Evolutionary conservation across 345 rosid genomes (phyloP).

Genomic region (Tarenaya hassleriana): DNA sequence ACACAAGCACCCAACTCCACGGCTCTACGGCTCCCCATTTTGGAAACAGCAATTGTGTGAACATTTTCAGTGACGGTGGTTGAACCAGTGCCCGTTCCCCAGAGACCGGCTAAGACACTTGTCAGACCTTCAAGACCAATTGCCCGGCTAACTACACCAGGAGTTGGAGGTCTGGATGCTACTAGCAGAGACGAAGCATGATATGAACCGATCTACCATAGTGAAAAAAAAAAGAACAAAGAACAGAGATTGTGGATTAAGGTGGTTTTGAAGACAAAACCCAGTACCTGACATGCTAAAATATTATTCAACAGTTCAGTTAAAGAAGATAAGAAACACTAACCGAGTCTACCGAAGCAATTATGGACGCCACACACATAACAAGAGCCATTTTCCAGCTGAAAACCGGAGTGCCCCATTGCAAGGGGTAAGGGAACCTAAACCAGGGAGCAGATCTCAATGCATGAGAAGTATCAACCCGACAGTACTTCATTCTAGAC

Average conservation of each 20-base stretch:
- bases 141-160: slow-evolving; percentile 84
- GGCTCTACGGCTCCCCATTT: slow-evolving; percentile 97
- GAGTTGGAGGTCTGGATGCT: slow-evolving; percentile 92
- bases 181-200: slow-evolving; percentile 86
- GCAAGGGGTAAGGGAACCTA: slow-evolving; percentile 94
- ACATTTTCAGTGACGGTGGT: slow-evolving; percentile 92
- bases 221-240: background rate
- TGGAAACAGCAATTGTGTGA: slow-evolving; percentile 95
- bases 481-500: slow-evolving; percentile 72
- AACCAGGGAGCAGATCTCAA: slow-evolving; percentile 86
- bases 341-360: slow-evolving; percentile 89
- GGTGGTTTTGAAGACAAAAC: background rate
- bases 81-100: slow-evolving; percentile 98
- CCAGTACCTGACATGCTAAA: background rate
- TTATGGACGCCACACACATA: slow-evolving; percentile 81
- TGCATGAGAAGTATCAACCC: slow-evolving; percentile 86
- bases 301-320: background rate
- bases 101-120: slow-evolving; percentile 91
- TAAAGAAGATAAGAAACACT: slow-evolving; percentile 31
- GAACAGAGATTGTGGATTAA: background rate
- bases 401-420: slow-evolving; percentile 98
- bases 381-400: slow-evolving; percentile 86
- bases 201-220: slow-evolving; percentile 79
- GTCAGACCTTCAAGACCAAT: slow-evolving; percentile 94
- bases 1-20: slow-evolving; percentile 82